Conservation (phyloP, 768 basidiomycete genomes). For the Lactarius trivialis region DNA sequence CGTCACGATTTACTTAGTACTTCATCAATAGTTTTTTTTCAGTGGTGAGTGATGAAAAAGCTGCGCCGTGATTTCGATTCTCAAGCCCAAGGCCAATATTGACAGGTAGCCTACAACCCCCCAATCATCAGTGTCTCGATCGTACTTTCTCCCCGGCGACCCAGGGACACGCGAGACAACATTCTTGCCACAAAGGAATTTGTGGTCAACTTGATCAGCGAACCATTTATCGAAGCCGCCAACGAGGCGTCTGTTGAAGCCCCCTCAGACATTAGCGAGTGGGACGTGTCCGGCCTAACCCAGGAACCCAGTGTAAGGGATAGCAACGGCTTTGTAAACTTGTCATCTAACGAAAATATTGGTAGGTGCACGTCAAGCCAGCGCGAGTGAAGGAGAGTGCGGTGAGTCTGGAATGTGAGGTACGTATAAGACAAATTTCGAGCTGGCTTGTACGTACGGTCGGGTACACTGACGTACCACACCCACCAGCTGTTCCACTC, state of each 20-base stretch:
- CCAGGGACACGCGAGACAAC: constrained; percentile 61
- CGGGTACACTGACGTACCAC: constrained; percentile 26
- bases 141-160: constrained; percentile 36
- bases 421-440: too few species aligned
- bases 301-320: constrained; percentile 45
- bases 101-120: constrained; percentile 55
- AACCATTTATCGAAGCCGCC: constrained; percentile 52
- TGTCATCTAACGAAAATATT: constrained; percentile 5
- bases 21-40: constrained; percentile 26
- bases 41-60: constrained; percentile 13
- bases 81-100: constrained; percentile 18
- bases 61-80: constrained; percentile 6
- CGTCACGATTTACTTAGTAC: constrained; percentile 31
- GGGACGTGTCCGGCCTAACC: constrained; percentile 55
- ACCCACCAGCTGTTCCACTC: constrained; percentile 41
- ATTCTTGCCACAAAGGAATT: constrained; percentile 61
- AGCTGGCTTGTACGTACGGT: background rate
- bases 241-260: constrained; percentile 52
- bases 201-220: constrained; percentile 65
- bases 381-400: constrained; percentile 52
- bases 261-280: constrained; percentile 48
- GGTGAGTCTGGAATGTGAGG: constrained; percentile 57
- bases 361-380: constrained; percentile 43
- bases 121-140: constrained; percentile 62
- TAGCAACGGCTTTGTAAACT: background rate